phyloP scores from a whole-genome alignment of 148 eudicot genomes.

The Tetragonia tetragonoides region DNA sequence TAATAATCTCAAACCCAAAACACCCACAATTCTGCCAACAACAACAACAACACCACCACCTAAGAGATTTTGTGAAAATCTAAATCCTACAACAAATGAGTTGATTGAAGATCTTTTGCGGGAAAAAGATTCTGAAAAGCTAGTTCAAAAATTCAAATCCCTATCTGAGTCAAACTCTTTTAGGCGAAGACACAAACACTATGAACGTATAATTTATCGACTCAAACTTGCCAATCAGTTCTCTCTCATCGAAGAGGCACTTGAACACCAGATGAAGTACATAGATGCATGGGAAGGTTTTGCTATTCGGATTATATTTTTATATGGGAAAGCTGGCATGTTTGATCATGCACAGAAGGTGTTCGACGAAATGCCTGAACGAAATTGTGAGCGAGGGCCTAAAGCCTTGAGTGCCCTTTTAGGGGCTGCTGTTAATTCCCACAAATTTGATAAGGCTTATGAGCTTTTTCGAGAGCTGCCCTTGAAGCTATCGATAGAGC shows the following conservation, averaged over 20 bases:
- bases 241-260: slow-evolving; percentile 11
- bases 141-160: slow-evolving; percentile 19
- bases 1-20: slow-evolving; percentile 5
- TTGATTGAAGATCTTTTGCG: slow-evolving; percentile 9
- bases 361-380: slow-evolving; percentile 43
- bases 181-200: background rate
- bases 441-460: slow-evolving; percentile 34
- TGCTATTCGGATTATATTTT: slow-evolving; percentile 8
- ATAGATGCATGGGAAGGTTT: slow-evolving; percentile 1
- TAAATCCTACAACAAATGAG: background rate
- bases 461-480: slow-evolving; percentile 34
- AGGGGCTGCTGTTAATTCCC: slow-evolving; percentile 23
- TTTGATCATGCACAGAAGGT: slow-evolving; percentile 34
- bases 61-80: too few relatives aligned
- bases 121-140: slow-evolving; percentile 13
- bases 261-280: slow-evolving; percentile 25
- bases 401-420: slow-evolving; percentile 16
- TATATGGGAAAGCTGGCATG: slow-evolving; percentile 33
- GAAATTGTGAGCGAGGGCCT: background rate
- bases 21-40: too few relatives aligned
- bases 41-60: too few relatives aligned
- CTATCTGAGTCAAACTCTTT: slow-evolving; percentile 5
- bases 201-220: slow-evolving; percentile 14
- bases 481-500: slow-evolving; percentile 16
- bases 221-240: slow-evolving; percentile 12